phyloP scores from a whole-genome alignment of 192 early-diverging fungal species.

The Podila epicladia region DNA sequence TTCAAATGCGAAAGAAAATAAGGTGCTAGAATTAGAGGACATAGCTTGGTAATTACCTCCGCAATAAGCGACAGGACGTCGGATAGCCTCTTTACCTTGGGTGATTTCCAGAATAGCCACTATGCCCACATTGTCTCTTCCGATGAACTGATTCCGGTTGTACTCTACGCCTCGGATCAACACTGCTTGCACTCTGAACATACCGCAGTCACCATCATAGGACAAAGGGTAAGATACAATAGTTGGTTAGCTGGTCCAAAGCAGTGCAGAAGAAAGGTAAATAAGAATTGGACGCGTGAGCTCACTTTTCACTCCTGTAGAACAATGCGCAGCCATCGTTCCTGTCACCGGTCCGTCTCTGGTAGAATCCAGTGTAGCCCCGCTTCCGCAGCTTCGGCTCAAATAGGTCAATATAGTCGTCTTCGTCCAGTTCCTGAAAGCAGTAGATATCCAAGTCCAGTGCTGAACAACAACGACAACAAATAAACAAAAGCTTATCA shows the following conservation, averaged over 20 bases:
- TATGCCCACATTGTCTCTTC: slow-evolving; percentile 37
- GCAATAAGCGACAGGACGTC: no score
- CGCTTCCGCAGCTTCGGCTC: not conserved
- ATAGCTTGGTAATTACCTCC: no score
- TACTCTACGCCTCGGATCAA: slow-evolving; percentile 5
- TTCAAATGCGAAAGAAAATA: not conserved
- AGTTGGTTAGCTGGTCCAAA: no score
- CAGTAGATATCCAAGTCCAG: slow-evolving; percentile 32
- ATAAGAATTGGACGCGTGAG: not conserved
- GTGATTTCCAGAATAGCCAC: slow-evolving; percentile 35
- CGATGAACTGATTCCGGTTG: not conserved
- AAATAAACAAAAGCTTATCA: not conserved
- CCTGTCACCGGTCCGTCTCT: slow-evolving; percentile 23
- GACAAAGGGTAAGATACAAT: not conserved
- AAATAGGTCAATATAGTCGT: slow-evolving; percentile 9
- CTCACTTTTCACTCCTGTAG: slow-evolving; percentile 21
- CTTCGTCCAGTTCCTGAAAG: slow-evolving; percentile 32
- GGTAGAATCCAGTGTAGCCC: slow-evolving; percentile 20
- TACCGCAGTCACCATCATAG: not conserved
- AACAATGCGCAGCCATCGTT: slow-evolving; percentile 44
- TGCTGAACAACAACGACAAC: not conserved
- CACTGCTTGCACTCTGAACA: slow-evolving; percentile 2
- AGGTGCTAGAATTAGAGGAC: not conserved
- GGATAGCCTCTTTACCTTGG: slow-evolving; percentile 2
- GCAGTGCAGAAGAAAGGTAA: not conserved